phyloP scores from a whole-genome alignment of 2,329 filamentous ascomycete genomes.

The Fusarium sp. region DNA sequence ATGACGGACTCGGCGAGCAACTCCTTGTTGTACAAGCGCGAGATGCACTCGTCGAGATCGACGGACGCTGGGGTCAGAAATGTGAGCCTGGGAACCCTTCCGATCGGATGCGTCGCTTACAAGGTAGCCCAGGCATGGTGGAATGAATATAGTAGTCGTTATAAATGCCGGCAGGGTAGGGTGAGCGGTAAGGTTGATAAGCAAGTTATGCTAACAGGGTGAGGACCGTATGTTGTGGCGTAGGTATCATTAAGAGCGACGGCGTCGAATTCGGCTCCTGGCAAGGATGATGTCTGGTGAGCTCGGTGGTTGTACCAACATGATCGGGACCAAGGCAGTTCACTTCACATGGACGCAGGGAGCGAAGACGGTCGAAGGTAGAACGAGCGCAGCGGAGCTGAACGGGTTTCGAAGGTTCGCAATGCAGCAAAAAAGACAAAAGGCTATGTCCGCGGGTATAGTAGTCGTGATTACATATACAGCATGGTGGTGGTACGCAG shows the following conservation, averaged over 20 bases:
- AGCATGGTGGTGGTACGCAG: constrained; percentile 1
- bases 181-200: constrained; percentile 17
- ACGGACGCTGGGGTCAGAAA: constrained; percentile 77
- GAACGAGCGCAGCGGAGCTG: constrained; percentile 4
- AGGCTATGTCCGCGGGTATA: neutral
- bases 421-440: constrained; percentile 8
- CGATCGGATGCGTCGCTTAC: constrained; percentile 55
- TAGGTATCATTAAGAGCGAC: constrained; percentile 61
- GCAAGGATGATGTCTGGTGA: constrained; percentile 53
- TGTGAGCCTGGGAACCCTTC: constrained; percentile 32
- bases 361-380: constrained; percentile 23
- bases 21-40: constrained; percentile 96
- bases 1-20: constrained; percentile 97
- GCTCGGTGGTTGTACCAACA: constrained; percentile 57
- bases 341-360: constrained; percentile 53
- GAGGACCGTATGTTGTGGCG: constrained; percentile 30
- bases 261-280: constrained; percentile 53
- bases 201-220: constrained; percentile 22
- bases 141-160: constrained; percentile 10
- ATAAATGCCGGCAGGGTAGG: constrained; percentile 6
- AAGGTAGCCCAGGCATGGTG: constrained; percentile 70
- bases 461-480: constrained; percentile 32
- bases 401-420: neutral
- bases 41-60: constrained; percentile 98
- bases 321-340: constrained; percentile 54